Evolutionary conservation across 2,329 filamentous ascomycete genomes (phyloP).

Genomic region (Raffaelea ambrosiae): DNA sequence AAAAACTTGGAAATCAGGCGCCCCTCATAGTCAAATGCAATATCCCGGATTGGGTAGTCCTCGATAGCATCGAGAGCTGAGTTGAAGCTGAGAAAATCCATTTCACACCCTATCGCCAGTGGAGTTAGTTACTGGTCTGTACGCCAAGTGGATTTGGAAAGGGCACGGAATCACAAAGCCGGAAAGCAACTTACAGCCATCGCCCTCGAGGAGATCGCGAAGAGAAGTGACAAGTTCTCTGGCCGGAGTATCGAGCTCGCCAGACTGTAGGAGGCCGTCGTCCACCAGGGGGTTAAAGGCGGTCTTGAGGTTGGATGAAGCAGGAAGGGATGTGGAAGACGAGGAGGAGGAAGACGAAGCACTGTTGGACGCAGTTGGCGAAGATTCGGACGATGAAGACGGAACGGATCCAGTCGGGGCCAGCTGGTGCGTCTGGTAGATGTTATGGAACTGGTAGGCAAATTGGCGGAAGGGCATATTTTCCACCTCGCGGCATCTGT

Average conservation of each 20-base stretch:
- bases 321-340: constrained; percentile 25
- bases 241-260: constrained; percentile 37
- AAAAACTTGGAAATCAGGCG: constrained; percentile 27
- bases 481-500: constrained; percentile 42
- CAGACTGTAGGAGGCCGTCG: constrained; percentile 28
- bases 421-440: constrained; percentile 48
- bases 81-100: constrained; percentile 7
- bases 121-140: not conserved
- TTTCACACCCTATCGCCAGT: constrained; percentile 5
- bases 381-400: constrained; percentile 2
- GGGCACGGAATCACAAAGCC: not conserved
- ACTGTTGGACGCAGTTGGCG: not conserved
- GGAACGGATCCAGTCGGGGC: constrained; percentile 33
- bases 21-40: not conserved
- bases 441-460: constrained; percentile 50
- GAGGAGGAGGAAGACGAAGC: not conserved
- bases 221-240: constrained; percentile 36
- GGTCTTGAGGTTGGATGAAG: constrained; percentile 24
- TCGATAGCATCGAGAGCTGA: not conserved
- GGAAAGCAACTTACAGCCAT: constrained; percentile 31
- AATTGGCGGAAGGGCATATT: constrained; percentile 54
- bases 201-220: constrained; percentile 30
- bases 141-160: not conserved
- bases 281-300: constrained; percentile 50
- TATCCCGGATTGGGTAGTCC: not conserved